These are phyloP conservation scores for Ophiobolus disseminans DNA, from an alignment of 2,329 filamentous ascomycete genomes.

Conservation along the genomic window DNA sequence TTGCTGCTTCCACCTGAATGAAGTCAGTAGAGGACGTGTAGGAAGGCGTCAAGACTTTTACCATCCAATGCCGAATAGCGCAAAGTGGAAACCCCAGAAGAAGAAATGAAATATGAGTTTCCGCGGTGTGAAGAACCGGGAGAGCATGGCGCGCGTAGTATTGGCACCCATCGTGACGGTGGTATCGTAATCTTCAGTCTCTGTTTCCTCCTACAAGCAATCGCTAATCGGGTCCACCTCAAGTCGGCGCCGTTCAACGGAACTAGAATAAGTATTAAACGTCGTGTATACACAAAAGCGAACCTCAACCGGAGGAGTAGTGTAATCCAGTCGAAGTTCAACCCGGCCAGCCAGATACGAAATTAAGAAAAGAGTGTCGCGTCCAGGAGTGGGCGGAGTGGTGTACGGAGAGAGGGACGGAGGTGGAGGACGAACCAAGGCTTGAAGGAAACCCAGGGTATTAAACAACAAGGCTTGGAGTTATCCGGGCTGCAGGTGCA, in stretches of 20 bases:
- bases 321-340: conserved; percentile 47
- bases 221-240: conserved; percentile 10
- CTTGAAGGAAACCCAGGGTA: conserved; percentile 44
- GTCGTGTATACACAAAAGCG: conserved; percentile 38
- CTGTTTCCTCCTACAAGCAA: background rate
- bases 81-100: conserved; percentile 81
- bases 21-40: background rate
- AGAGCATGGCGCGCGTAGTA: conserved; percentile 13
- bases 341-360: conserved; percentile 53
- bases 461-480: conserved; percentile 40
- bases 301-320: conserved; percentile 40
- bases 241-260: conserved; percentile 40
- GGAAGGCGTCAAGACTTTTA: conserved; percentile 56
- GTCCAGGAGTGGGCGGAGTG: conserved; percentile 40
- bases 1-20: conserved; percentile 76
- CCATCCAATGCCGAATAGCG: conserved; percentile 86
- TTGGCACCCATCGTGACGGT: conserved; percentile 23
- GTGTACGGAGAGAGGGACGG: conserved; percentile 35
- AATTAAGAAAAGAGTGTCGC: conserved; percentile 49
- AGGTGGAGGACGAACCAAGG: conserved; percentile 42
- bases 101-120: conserved; percentile 82
- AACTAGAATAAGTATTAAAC: conserved; percentile 46
- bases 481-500: conserved; percentile 30
- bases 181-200: background rate
- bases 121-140: conserved; percentile 62